These are phyloP conservation scores for Heterobasidion irregulare DNA, from an alignment of 1,284 basidiomycete genomes.

Conservation along the genomic window DNA sequence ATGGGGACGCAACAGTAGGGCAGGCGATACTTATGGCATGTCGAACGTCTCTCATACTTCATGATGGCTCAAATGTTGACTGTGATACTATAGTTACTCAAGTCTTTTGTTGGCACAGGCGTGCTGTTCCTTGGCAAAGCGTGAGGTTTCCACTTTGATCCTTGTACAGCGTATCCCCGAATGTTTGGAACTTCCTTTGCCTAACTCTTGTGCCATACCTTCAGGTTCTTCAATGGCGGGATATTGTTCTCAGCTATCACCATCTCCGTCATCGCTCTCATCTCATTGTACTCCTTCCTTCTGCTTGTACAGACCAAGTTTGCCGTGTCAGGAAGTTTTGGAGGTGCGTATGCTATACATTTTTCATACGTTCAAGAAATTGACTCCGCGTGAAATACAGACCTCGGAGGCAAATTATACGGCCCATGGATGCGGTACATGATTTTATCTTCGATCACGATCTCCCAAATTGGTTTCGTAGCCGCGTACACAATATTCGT, in stretches of 20 bases:
- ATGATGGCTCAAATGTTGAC: neutral
- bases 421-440: conserved; percentile 88
- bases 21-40: conserved; percentile 87
- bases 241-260: conserved; percentile 84
- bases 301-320: conserved; percentile 87
- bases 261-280: conserved; percentile 75
- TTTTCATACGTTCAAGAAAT: neutral
- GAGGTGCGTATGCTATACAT: conserved; percentile 44
- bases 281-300: conserved; percentile 93
- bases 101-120: conserved; percentile 96
- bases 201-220: neutral
- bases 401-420: conserved; percentile 91
- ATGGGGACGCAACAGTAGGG: conserved; percentile 80
- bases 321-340: conserved; percentile 88
- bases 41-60: neutral
- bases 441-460: conserved; percentile 82
- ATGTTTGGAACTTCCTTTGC: neutral
- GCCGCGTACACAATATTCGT: conserved; percentile 95
- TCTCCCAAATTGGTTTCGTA: conserved; percentile 90
- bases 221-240: conserved; percentile 91
- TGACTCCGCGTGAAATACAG: conserved; percentile 27
- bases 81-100: conserved; percentile 55
- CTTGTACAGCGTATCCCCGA: conserved; percentile 2
- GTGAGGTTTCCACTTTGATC: conserved; percentile 30
- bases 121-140: conserved; percentile 95